Conservation (phyloP, 2,329 filamentous ascomycete species). For the Aspergillus melleus region DNA sequence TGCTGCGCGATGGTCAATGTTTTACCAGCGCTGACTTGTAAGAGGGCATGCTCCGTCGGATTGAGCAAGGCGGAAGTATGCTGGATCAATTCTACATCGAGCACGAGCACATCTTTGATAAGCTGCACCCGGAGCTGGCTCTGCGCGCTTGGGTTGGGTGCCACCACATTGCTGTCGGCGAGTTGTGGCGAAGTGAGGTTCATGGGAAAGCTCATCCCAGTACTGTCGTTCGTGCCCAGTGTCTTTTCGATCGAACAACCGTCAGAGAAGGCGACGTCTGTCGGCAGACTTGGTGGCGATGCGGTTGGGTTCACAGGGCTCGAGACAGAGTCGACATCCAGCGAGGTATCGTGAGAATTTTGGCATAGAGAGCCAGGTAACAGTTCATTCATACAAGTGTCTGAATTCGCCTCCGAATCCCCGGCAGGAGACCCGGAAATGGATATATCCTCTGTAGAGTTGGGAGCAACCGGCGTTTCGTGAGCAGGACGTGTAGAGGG, state of each 20-base stretch:
- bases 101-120: background rate
- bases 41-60: background rate
- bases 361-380: background rate
- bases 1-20: background rate
- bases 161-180: background rate
- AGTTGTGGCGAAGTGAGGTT: background rate
- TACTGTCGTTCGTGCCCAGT: background rate
- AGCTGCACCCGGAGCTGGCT: background rate
- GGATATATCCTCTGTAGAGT: background rate
- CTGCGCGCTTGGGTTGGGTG: background rate
- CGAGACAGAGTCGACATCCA: too few relatives aligned
- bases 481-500: background rate
- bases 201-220: background rate
- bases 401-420: background rate
- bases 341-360: background rate
- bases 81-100: background rate
- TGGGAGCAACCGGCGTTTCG: background rate
- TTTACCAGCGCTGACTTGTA: background rate
- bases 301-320: background rate
- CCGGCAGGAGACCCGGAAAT: background rate
- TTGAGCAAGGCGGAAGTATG: background rate
- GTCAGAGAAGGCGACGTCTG: background rate
- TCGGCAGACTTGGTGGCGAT: background rate
- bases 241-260: background rate
- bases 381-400: background rate